Conservation (phyloP, 352 stramenopile genomes). For the Pythium chondricola region DNA sequence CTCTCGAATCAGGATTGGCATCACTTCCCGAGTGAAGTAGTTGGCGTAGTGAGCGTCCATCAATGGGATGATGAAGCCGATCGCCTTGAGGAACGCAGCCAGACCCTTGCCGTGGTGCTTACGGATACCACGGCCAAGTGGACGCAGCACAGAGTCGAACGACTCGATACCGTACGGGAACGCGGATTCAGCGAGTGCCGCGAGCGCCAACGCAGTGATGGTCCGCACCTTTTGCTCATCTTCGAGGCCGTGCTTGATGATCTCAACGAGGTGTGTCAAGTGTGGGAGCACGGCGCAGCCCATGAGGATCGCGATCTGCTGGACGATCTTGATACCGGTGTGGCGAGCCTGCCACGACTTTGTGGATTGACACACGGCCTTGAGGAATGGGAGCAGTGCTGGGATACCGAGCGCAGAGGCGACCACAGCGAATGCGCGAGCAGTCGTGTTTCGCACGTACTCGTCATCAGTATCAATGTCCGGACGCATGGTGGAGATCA, state of each 20-base stretch:
- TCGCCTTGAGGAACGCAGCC: conserved; percentile 98
- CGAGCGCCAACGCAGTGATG: conserved; percentile 98
- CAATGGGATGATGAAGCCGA: conserved; percentile 99
- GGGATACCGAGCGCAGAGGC: conserved; percentile 97
- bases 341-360: conserved; percentile 99
- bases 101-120: conserved; percentile 97
- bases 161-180: conserved; percentile 99
- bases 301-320: conserved; percentile 99
- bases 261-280: conserved; percentile 97
- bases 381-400: conserved; percentile 97
- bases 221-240: conserved; percentile 98
- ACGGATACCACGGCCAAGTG: conserved; percentile 96
- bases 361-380: conserved; percentile 96
- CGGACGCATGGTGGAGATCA: conserved; percentile 99
- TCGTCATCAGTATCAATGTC: conserved; percentile 99
- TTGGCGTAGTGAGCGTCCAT: conserved; percentile 99
- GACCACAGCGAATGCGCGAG: conserved; percentile 98
- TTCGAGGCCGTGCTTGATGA: conserved; percentile 96
- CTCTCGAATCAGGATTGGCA: conserved; percentile 98
- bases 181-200: conserved; percentile 95
- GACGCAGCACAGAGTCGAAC: conserved; percentile 97
- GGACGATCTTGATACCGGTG: conserved; percentile 99
- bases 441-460: conserved; percentile 98
- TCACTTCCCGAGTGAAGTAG: conserved; percentile 98
- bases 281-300: conserved; percentile 97